Evolutionary conservation across 495 filamentous ascomycete species (phyloP).

Genomic region (Corynascus novoguineensis): DNA sequence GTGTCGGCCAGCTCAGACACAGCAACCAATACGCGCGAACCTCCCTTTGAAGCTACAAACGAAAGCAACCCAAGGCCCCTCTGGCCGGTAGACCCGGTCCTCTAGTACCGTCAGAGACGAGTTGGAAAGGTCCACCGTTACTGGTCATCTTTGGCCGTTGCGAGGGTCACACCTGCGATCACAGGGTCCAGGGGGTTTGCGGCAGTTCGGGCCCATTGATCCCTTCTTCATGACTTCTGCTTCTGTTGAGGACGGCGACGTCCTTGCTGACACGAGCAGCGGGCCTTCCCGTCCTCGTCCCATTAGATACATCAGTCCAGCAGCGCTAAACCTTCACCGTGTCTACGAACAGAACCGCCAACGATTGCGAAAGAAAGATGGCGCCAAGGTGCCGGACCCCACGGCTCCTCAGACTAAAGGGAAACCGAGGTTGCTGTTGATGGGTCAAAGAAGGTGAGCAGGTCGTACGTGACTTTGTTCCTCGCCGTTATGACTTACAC

Average conservation of each 20-base stretch:
- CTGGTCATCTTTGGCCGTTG: not conserved
- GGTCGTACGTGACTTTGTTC: not conserved
- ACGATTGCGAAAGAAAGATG: constrained; percentile 40
- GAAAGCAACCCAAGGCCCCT: not conserved
- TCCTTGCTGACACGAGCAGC: constrained; percentile 18
- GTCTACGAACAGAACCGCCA: constrained; percentile 52
- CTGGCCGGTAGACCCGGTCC: no score
- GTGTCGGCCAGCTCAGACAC: constrained; percentile 10
- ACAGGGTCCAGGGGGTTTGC: no score
- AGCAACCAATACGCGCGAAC: constrained; percentile 13
- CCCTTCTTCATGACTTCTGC: constrained; percentile 35
- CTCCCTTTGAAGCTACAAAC: constrained; percentile 12
- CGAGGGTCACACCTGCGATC: no score
- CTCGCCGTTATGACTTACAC: constrained; percentile 20
- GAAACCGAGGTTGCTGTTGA: constrained; percentile 83
- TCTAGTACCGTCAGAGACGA: not conserved
- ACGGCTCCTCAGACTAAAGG: constrained; percentile 43
- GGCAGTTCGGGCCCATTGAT: not conserved
- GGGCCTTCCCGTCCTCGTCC: constrained; percentile 22
- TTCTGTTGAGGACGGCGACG: constrained; percentile 2
- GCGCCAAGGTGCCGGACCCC: constrained; percentile 36
- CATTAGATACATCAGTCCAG: constrained; percentile 38
- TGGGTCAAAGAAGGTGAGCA: constrained; percentile 87
- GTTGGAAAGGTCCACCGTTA: not conserved
- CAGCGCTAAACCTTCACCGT: constrained; percentile 51